These are phyloP conservation scores for Castanopsis chinensis DNA, from an alignment of 306 rosid genomes.

Conservation along the genomic window DNA sequence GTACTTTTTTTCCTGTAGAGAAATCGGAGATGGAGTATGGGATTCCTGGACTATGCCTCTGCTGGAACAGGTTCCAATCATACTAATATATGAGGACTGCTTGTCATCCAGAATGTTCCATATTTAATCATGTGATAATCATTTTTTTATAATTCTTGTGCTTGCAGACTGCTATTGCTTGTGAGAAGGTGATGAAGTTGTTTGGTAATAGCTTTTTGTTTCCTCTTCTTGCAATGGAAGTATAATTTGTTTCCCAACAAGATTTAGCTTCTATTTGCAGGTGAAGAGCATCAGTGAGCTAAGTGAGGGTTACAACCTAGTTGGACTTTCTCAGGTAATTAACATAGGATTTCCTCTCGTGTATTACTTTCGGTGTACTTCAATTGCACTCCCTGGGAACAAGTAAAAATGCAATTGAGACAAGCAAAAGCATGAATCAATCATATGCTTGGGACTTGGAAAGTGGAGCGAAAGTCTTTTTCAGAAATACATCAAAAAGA, in stretches of 20 bases:
- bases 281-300: conserved; percentile 71
- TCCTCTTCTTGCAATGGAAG: conserved; percentile 14
- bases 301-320: conserved; percentile 73
- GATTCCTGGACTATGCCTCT: conserved; percentile 76
- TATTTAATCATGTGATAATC: conserved; percentile 13
- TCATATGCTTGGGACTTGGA: background rate
- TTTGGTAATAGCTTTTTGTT: conserved; percentile 29
- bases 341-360: background rate
- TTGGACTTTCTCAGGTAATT: conserved; percentile 94
- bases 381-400: background rate
- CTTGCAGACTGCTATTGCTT: conserved; percentile 65
- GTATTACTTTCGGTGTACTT: background rate
- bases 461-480: background rate
- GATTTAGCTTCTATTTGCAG: conserved; percentile 37
- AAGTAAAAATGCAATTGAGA: background rate
- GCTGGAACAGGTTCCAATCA: conserved; percentile 52
- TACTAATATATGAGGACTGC: conserved; percentile 1
- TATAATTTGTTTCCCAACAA: conserved; percentile 16
- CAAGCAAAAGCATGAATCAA: background rate
- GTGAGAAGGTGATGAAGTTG: conserved; percentile 66
- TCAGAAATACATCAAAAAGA: background rate
- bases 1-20: conserved; percentile 44
- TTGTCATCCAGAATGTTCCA: conserved; percentile 19
- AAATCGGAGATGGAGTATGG: conserved; percentile 71
- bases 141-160: conserved; percentile 24